These are phyloP conservation scores for Tolypocladium paradoxum DNA, from an alignment of 2,329 filamentous ascomycete genomes.

Conservation along the genomic window DNA sequence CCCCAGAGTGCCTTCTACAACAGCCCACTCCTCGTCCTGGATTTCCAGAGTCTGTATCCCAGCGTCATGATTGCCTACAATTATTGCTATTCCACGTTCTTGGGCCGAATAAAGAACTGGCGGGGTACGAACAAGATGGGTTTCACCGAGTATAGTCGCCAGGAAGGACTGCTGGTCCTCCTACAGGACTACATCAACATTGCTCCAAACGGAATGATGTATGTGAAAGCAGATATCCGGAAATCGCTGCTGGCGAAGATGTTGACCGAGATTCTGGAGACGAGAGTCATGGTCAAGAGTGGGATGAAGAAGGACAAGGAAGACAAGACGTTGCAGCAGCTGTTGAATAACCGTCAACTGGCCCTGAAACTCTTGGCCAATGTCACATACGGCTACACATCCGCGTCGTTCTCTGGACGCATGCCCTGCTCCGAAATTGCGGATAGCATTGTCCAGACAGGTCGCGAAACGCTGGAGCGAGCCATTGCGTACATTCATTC, in stretches of 20 bases:
- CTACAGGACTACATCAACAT: conserved; percentile 83
- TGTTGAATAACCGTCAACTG: conserved; percentile 87
- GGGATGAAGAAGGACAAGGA: conserved; percentile 93
- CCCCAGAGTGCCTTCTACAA: conserved; percentile 91
- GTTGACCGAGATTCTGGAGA: conserved; percentile 91
- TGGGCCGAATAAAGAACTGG: conserved; percentile 79
- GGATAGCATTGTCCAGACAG: conserved; percentile 95
- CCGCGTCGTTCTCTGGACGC: conserved; percentile 87
- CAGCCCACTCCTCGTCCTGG: conserved; percentile 78
- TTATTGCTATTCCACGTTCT: conserved; percentile 94
- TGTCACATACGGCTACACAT: conserved; percentile 96
- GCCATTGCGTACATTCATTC: conserved; percentile 90
- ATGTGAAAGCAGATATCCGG: conserved; percentile 71
- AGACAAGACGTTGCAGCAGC: conserved; percentile 71
- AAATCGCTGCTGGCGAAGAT: conserved; percentile 92
- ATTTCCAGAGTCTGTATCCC: conserved; percentile 93
- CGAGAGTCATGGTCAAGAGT: conserved; percentile 92
- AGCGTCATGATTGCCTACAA: conserved; percentile 99
- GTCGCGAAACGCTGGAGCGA: conserved; percentile 85
- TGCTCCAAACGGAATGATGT: conserved; percentile 94
- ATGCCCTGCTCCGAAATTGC: conserved; percentile 98
- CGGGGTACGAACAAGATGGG: conserved; percentile 92
- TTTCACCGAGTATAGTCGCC: conserved; percentile 75
- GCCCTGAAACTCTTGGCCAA: conserved; percentile 96
- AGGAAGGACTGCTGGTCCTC: conserved; percentile 63